Evolutionary conservation across 1,284 basidiomycete species (phyloP).

Genomic region (Rhodofomes roseus): DNA sequence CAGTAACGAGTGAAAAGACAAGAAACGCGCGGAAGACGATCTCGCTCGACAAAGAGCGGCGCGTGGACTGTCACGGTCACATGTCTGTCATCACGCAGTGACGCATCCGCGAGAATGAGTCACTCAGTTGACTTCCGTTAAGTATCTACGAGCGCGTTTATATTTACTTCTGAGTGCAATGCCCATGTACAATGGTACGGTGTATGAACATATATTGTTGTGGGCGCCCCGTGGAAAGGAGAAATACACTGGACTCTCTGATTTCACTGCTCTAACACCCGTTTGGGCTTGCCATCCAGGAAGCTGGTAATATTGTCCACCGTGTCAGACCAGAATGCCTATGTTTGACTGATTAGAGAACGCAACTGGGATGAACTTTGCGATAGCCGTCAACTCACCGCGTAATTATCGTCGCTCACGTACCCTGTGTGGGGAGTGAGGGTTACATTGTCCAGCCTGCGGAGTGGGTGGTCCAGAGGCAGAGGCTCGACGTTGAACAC

Average conservation of each 20-base stretch:
- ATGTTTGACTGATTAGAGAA: neutral
- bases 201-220: neutral
- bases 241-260: no score
- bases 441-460: slow-evolving; percentile 47
- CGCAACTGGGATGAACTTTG: neutral
- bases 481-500: slow-evolving; percentile 65
- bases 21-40: slow-evolving; percentile 23
- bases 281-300: slow-evolving; percentile 36
- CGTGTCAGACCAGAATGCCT: slow-evolving; percentile 33
- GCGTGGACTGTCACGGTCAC: slow-evolving; percentile 27
- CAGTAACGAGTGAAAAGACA: slow-evolving; percentile 17
- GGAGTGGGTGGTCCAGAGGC: slow-evolving; percentile 50
- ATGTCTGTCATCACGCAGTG: slow-evolving; percentile 9
- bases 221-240: neutral
- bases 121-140: neutral
- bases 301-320: slow-evolving; percentile 54
- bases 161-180: neutral
- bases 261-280: slow-evolving; percentile 15
- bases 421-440: slow-evolving; percentile 63
- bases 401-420: slow-evolving; percentile 46
- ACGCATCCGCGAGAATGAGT: neutral
- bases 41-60: slow-evolving; percentile 19
- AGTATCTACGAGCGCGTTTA: no score
- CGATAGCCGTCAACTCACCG: slow-evolving; percentile 30
- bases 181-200: neutral